Evolutionary conservation across 768 basidiomycete species (phyloP).

Genomic region (Suillus subalutaceus): DNA sequence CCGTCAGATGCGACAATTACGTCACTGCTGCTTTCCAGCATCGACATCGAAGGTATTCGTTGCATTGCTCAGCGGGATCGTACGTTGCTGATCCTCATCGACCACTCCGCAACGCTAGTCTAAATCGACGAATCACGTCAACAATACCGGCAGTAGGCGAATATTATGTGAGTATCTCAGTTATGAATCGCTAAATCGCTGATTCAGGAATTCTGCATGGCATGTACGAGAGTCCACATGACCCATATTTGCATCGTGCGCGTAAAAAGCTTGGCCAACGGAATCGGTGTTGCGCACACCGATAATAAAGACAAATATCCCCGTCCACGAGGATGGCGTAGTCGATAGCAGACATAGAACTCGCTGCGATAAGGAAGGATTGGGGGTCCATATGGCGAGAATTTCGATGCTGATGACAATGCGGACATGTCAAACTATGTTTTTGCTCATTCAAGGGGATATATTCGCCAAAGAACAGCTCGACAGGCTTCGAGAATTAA

Average conservation of each 20-base stretch:
- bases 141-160: neutral
- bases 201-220: neutral
- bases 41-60: neutral
- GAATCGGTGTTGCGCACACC: conserved; percentile 19
- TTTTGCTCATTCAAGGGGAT: conserved; percentile 25
- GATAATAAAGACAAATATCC: conserved; percentile 23
- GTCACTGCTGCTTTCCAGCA: neutral
- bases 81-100: neutral
- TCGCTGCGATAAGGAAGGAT: conserved; percentile 11
- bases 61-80: neutral
- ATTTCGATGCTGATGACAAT: conserved; percentile 3
- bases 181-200: neutral
- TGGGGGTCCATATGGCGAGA: neutral
- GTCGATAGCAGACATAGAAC: conserved; percentile 20
- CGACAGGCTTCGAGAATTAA: conserved; percentile 28
- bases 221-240: neutral
- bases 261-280: neutral
- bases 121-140: conserved; percentile 6
- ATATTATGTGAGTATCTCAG: neutral
- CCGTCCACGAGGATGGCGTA: conserved; percentile 26
- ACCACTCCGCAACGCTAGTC: neutral
- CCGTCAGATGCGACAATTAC: neutral
- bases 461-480: conserved; percentile 24
- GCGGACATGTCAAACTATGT: conserved; percentile 13
- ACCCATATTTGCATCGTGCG: neutral